Percentiles rank a stretch among this genome's conserved stretches.
phyloP scores from a whole-genome alignment of 208 protist species.

The Leishmania arabica region DNA sequence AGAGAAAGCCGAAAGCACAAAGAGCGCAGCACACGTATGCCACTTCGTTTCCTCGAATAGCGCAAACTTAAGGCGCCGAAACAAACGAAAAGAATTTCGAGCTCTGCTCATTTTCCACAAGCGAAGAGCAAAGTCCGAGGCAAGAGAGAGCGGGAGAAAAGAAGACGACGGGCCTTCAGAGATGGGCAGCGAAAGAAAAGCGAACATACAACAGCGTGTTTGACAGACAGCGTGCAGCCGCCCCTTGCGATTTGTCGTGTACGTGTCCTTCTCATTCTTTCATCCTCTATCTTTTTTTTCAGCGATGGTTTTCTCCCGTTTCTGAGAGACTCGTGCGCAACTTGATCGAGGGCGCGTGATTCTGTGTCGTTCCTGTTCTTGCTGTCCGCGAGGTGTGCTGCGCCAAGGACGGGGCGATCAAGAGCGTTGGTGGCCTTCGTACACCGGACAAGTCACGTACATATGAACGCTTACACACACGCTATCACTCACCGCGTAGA shows the following conservation, averaged over 20 bases:
- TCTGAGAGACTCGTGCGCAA: background rate
- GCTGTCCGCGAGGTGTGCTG: background rate
- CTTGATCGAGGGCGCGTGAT: background rate
- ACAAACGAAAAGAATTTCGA: background rate
- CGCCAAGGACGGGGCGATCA: background rate
- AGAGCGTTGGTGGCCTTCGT: background rate
- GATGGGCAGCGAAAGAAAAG: background rate
- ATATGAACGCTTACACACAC: background rate
- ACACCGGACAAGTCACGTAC: background rate
- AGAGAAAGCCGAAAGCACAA: background rate
- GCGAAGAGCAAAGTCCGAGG: background rate
- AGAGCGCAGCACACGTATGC: background rate
- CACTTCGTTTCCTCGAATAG: background rate
- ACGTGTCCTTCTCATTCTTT: background rate
- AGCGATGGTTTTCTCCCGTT: background rate
- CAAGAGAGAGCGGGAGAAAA: background rate
- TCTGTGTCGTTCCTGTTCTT: background rate
- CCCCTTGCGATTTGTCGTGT: background rate
- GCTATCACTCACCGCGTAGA: background rate
- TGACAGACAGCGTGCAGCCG: background rate
- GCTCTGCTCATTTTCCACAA: background rate
- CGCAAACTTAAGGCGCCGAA: background rate
- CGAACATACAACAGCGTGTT: background rate
- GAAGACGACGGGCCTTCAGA: background rate
- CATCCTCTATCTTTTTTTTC: background rate